Evolutionary conservation across 495 filamentous ascomycete genomes (phyloP).

Genomic region (Penicillium samsonianum): DNA sequence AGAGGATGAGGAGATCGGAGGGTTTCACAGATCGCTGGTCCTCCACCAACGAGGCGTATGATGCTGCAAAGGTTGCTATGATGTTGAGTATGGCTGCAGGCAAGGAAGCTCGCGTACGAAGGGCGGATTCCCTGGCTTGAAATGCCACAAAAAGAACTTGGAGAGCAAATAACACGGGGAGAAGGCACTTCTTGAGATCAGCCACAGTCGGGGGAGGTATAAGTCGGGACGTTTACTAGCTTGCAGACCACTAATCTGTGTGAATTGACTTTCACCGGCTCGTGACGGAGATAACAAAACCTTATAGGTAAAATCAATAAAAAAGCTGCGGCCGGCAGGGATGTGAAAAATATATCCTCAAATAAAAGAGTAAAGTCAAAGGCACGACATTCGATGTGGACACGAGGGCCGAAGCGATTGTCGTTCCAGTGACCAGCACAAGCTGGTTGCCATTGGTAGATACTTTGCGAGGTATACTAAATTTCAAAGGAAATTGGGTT

Average conservation of each 20-base stretch:
- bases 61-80: conserved; percentile 14
- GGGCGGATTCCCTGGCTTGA: neutral
- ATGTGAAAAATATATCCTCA: neutral
- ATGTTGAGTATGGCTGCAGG: conserved; percentile 20
- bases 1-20: conserved; percentile 29
- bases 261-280: neutral
- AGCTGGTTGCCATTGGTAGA: conserved; percentile 1
- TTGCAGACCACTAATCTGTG: conserved; percentile 2
- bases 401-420: conserved; percentile 2
- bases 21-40: conserved; percentile 31
- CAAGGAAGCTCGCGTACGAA: conserved; percentile 10
- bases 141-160: neutral
- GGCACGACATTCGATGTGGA: neutral
- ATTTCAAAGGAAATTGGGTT: neutral
- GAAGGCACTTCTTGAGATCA: neutral
- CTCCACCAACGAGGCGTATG: conserved; percentile 25
- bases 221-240: neutral
- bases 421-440: neutral
- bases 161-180: neutral
- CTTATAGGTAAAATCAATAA: neutral
- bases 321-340: neutral
- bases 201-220: neutral
- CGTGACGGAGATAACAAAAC: neutral
- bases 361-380: conserved; percentile 2
- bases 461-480: neutral